These are phyloP conservation scores for Medicago ruthenica DNA, from an alignment of 306 rosid genomes.

Conservation along the genomic window DNA sequence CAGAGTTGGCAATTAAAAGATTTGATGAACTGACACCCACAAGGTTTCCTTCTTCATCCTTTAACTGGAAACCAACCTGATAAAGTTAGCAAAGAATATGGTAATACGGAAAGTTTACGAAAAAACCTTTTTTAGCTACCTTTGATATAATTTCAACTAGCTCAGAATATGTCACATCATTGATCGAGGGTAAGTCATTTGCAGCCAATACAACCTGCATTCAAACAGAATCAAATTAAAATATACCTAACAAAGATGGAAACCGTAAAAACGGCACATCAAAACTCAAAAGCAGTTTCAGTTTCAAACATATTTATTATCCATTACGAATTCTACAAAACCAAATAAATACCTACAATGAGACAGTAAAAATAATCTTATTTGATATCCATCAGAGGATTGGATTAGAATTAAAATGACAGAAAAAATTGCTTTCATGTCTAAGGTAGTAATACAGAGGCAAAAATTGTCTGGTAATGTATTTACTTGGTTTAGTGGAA, in stretches of 20 bases:
- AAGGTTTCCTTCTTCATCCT: constrained; percentile 71
- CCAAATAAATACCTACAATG: constrained; percentile 13
- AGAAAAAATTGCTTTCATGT: constrained; percentile 34
- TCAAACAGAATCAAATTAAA: constrained; percentile 36
- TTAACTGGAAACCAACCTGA: constrained; percentile 67
- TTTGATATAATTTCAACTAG: constrained; percentile 78
- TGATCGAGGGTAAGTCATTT: constrained; percentile 95
- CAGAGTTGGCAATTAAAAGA: constrained; percentile 83
- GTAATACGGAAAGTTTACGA: constrained; percentile 14
- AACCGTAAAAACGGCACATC: neutral
- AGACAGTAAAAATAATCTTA: constrained; percentile 16
- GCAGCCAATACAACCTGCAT: constrained; percentile 96
- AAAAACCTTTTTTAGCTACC: constrained; percentile 50
- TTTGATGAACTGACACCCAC: constrained; percentile 78
- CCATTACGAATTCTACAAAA: neutral
- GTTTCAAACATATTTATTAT: constrained; percentile 25
- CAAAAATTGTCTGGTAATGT: no score
- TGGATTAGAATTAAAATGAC: constrained; percentile 15
- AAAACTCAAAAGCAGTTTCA: constrained; percentile 33
- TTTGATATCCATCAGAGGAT: constrained; percentile 12
- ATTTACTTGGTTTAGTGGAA: no score
- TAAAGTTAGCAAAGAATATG: constrained; percentile 42
- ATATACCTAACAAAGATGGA: constrained; percentile 31
- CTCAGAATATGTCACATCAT: constrained; percentile 81
- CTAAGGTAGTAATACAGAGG: no score